A percentile compares a stretch with the other conserved stretches of the same genome.
These are phyloP conservation scores for Termitomyces sp. DNA, from an alignment of 768 basidiomycete genomes.

Conservation along the genomic window DNA sequence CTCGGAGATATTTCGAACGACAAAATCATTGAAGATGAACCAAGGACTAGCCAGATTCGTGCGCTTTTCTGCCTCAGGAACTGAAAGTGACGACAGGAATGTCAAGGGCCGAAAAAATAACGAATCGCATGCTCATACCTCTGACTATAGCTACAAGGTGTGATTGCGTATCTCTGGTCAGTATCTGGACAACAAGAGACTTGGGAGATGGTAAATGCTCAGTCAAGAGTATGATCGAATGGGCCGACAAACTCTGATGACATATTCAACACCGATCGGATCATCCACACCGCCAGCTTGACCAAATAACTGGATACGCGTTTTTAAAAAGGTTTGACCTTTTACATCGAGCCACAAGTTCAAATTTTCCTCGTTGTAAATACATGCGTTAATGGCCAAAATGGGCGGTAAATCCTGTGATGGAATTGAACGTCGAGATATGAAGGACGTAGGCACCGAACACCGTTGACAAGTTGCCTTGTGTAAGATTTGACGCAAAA, in stretches of 20 bases:
- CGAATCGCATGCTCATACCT: constrained; percentile 36
- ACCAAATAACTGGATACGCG: constrained; percentile 51
- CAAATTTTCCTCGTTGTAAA: constrained; percentile 68
- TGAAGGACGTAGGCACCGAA: constrained; percentile 70
- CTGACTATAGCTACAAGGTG: constrained; percentile 89
- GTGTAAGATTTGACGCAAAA: constrained; percentile 77
- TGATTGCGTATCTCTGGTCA: constrained; percentile 60
- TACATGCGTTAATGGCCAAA: constrained; percentile 80
- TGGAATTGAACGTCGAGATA: constrained; percentile 60
- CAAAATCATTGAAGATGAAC: constrained; percentile 97
- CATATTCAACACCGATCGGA: constrained; percentile 52
- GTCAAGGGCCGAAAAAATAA: not conserved
- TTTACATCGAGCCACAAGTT: constrained; percentile 71
- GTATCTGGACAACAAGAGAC: constrained; percentile 80
- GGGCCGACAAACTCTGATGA: constrained; percentile 49
- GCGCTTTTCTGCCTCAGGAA: constrained; percentile 59
- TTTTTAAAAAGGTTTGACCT: constrained; percentile 52
- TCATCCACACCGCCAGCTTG: constrained; percentile 57
- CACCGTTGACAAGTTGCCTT: constrained; percentile 85
- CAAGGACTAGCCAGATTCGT: constrained; percentile 50
- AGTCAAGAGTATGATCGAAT: not conserved
- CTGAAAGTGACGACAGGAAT: constrained; percentile 17
- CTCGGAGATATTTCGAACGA: constrained; percentile 78
- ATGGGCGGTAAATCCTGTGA: constrained; percentile 72
- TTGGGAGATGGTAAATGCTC: constrained; percentile 22